phyloP scores from a whole-genome alignment of 1,139 yeast species.

The Candida anutae region DNA sequence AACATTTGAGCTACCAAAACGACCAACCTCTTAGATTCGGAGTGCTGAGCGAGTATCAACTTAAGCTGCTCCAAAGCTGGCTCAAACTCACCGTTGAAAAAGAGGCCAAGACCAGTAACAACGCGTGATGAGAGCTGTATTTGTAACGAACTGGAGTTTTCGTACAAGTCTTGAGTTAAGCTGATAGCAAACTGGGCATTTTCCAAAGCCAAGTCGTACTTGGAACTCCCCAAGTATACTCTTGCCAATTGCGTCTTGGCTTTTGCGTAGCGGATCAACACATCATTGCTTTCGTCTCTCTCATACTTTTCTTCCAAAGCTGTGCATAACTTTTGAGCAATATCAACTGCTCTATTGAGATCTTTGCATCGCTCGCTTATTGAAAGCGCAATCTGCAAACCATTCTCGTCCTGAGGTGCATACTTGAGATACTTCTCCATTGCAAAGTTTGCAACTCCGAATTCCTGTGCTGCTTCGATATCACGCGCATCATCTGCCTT shows the following conservation, averaged over 20 bases:
- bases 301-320: slow-evolving; percentile 57
- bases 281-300: slow-evolving; percentile 39
- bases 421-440: slow-evolving; percentile 64
- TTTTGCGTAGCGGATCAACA: slow-evolving; percentile 44
- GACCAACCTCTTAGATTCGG: slow-evolving; percentile 53
- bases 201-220: slow-evolving; percentile 54
- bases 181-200: slow-evolving; percentile 51
- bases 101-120: slow-evolving; percentile 62
- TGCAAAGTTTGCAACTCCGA: slow-evolving; percentile 63
- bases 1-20: slow-evolving; percentile 71
- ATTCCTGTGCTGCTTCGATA: slow-evolving; percentile 54
- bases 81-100: slow-evolving; percentile 55
- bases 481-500: slow-evolving; percentile 40
- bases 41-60: slow-evolving; percentile 39
- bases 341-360: slow-evolving; percentile 43
- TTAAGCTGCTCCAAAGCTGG: slow-evolving; percentile 63
- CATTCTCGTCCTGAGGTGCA: slow-evolving; percentile 57
- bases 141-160: slow-evolving; percentile 10
- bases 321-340: slow-evolving; percentile 39
- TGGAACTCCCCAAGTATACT: slow-evolving; percentile 49
- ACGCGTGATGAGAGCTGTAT: slow-evolving; percentile 52
- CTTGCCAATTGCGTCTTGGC: slow-evolving; percentile 69
- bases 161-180: slow-evolving; percentile 26
- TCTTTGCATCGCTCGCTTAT: slow-evolving; percentile 69
- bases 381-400: slow-evolving; percentile 48